phyloP scores from a whole-genome alignment of 2,329 filamentous ascomycete genomes.

The Chaetothyriales sp. region DNA sequence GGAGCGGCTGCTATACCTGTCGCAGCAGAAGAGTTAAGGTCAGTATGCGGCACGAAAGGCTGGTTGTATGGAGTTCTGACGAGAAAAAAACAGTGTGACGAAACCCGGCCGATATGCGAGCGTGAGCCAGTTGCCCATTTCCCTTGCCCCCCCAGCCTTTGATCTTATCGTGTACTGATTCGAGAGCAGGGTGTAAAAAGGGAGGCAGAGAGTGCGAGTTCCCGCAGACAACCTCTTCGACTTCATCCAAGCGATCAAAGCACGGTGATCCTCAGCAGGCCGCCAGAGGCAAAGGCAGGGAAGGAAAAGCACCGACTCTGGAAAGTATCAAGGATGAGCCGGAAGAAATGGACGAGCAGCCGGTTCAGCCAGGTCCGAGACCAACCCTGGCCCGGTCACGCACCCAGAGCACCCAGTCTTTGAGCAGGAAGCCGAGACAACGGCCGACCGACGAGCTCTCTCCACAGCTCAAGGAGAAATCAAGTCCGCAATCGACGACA shows the following conservation, averaged over 20 bases:
- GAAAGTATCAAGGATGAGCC: slow-evolving; percentile 17
- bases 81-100: slow-evolving; percentile 57
- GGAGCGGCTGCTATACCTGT: slow-evolving; percentile 90
- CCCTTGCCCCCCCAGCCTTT: neutral
- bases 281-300: slow-evolving; percentile 7
- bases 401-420: slow-evolving; percentile 13
- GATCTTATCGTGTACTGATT: slow-evolving; percentile 4
- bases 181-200: slow-evolving; percentile 60
- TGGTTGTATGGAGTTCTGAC: slow-evolving; percentile 1
- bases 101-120: slow-evolving; percentile 73
- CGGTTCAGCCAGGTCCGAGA: slow-evolving; percentile 1
- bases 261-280: slow-evolving; percentile 12
- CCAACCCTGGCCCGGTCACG: slow-evolving; percentile 5
- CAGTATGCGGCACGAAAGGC: slow-evolving; percentile 4
- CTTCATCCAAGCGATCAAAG: slow-evolving; percentile 25
- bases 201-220: slow-evolving; percentile 83
- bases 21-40: slow-evolving; percentile 71
- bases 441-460: slow-evolving; percentile 15
- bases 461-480: slow-evolving; percentile 20
- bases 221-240: slow-evolving; percentile 49
- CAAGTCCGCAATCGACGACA: slow-evolving; percentile 37
- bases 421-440: slow-evolving; percentile 19
- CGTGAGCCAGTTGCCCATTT: slow-evolving; percentile 26
- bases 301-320: slow-evolving; percentile 11
- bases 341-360: slow-evolving; percentile 11